Percentiles rank a stretch among this genome's conserved stretches.
Evolutionary conservation across 768 basidiomycete species (phyloP).

Genomic region (Symmetrospora coprosmae): DNA sequence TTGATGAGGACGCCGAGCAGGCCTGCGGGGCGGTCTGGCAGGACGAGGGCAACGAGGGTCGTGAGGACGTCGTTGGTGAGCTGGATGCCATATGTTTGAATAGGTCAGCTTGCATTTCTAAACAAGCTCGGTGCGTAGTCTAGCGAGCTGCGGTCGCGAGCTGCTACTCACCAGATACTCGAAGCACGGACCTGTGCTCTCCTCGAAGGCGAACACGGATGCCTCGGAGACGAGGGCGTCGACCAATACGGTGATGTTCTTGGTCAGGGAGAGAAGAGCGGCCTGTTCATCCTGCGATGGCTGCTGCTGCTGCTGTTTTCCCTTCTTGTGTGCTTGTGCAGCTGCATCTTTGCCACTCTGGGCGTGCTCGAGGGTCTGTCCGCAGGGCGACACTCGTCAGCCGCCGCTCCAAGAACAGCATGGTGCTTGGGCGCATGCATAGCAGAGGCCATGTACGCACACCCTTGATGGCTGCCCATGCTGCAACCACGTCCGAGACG

Average conservation of each 20-base stretch:
- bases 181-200: conserved; percentile 69
- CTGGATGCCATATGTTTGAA: background rate
- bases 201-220: conserved; percentile 5
- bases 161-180: conserved; percentile 53
- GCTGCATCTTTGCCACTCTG: background rate
- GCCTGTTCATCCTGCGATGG: too few relatives aligned
- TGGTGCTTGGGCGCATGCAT: background rate
- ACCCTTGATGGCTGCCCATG: conserved; percentile 87
- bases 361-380: background rate
- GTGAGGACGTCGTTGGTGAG: conserved; percentile 78
- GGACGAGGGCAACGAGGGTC: conserved; percentile 69
- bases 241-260: background rate
- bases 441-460: conserved; percentile 36
- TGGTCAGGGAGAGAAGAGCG: background rate
- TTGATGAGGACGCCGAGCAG: conserved; percentile 78
- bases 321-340: background rate
- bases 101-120: background rate
- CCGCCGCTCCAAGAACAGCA: background rate
- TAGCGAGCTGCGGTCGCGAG: background rate
- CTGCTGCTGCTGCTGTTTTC: too few relatives aligned
- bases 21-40: conserved; percentile 71
- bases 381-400: background rate
- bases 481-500: conserved; percentile 72
- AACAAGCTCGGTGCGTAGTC: background rate
- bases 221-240: conserved; percentile 17